Conservation (phyloP, 2,329 filamentous ascomycete genomes). For the Penicillium polonicum region DNA sequence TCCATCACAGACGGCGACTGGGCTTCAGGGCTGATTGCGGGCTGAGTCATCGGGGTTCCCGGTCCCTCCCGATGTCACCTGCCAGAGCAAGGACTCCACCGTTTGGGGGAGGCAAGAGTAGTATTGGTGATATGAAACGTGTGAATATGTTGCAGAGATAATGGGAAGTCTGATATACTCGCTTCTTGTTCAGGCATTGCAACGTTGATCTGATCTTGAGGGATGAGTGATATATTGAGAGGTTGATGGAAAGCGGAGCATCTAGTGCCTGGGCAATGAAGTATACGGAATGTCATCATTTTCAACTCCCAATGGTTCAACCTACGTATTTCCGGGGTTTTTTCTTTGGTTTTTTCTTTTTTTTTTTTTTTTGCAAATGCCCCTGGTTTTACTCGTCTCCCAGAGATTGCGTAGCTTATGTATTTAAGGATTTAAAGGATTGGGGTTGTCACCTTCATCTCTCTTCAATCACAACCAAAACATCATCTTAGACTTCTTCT, state of each 20-base stretch:
- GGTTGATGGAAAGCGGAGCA: not conserved
- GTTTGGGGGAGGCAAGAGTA: conserved; percentile 5
- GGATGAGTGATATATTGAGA: not conserved
- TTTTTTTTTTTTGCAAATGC: not conserved
- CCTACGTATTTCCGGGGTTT: not conserved
- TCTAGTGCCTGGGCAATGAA: conserved; percentile 11
- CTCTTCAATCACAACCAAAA: not conserved
- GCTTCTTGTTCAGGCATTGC: conserved; percentile 27
- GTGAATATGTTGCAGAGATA: conserved; percentile 19
- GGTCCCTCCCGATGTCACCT: conserved; percentile 30
- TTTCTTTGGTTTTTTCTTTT: conserved; percentile 1
- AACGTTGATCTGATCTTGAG: not conserved
- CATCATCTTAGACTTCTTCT: not conserved
- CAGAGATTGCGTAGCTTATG: not conserved
- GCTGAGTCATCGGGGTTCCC: conserved; percentile 15
- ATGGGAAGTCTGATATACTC: conserved; percentile 29
- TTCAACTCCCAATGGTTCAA: not conserved
- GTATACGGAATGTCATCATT: conserved; percentile 13
- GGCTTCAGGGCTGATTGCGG: not conserved
- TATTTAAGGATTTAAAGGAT: not conserved
- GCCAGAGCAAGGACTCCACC: conserved; percentile 11
- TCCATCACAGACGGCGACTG: conserved; percentile 7
- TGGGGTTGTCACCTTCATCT: not conserved
- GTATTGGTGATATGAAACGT: not conserved
- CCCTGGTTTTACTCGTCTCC: not conserved